Conservation (phyloP, 2,329 filamentous ascomycete species). For the Cytospora mali region DNA sequence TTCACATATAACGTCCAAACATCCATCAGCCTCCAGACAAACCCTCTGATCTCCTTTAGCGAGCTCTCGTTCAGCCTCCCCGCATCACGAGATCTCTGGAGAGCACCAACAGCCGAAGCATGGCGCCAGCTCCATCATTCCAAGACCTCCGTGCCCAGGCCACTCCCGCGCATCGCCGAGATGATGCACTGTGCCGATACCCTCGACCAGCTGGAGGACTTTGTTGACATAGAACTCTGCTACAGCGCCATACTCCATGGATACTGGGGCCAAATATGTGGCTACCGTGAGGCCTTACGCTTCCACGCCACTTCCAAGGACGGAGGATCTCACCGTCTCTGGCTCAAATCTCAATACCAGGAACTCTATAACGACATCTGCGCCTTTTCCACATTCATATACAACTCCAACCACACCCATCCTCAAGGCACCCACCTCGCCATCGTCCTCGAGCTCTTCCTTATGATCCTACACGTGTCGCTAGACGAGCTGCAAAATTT, state of each 20-base stretch:
- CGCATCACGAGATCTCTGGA: conserved; percentile 34
- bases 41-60: conserved; percentile 32
- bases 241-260: conserved; percentile 35
- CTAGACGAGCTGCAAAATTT: conserved; percentile 35
- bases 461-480: conserved; percentile 36
- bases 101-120: conserved; percentile 32
- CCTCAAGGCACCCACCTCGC: conserved; percentile 30
- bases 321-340: conserved; percentile 32
- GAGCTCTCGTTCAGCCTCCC: conserved; percentile 34
- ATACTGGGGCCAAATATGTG: conserved; percentile 39
- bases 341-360: conserved; percentile 38
- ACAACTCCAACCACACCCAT: conserved; percentile 20
- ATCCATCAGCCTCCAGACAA: conserved; percentile 33
- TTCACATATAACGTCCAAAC: conserved; percentile 34
- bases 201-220: conserved; percentile 31
- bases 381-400: conserved; percentile 33
- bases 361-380: conserved; percentile 37
- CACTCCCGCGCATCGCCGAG: conserved; percentile 32
- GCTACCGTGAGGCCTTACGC: conserved; percentile 37
- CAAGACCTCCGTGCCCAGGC: conserved; percentile 29
- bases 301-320: conserved; percentile 32
- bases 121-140: conserved; percentile 34
- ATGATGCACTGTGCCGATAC: conserved; percentile 31
- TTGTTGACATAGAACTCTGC: conserved; percentile 38
- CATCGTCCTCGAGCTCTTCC: conserved; percentile 33